Conservation (phyloP, 192 early-diverging fungal genomes). For the Cetraspora pellucida region DNA sequence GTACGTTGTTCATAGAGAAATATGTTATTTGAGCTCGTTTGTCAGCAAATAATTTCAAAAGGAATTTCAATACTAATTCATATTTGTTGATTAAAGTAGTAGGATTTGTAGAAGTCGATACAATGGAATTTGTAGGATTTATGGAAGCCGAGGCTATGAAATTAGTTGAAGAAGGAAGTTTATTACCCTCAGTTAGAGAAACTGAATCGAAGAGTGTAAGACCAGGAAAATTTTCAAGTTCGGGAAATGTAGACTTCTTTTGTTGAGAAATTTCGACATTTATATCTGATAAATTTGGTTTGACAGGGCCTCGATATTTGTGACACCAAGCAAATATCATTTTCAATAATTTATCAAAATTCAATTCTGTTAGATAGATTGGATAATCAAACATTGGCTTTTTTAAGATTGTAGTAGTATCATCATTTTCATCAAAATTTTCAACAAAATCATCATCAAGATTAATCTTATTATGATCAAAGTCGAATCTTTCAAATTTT, state of each 20-base stretch:
- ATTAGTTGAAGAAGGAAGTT: too few species aligned
- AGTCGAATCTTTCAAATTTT: too few species aligned
- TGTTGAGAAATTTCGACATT: background rate
- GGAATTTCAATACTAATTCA: background rate
- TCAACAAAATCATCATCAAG: too few species aligned
- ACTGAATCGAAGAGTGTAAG: background rate
- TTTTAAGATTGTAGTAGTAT: background rate
- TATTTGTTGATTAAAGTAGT: background rate
- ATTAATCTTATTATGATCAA: too few species aligned
- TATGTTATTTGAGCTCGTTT: background rate
- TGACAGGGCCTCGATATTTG: background rate
- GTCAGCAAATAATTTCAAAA: constrained; percentile 16
- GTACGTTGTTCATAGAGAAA: constrained; percentile 2
- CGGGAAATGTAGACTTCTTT: background rate
- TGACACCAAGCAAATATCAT: constrained; percentile 8
- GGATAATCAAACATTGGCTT: background rate
- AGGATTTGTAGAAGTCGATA: too few species aligned
- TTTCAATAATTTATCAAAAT: constrained; percentile 25
- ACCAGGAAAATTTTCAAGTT: background rate
- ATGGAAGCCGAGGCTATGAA: too few species aligned
- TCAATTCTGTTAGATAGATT: background rate
- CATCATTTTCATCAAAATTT: too few species aligned
- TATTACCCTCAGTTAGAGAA: too few species aligned
- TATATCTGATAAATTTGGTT: background rate
- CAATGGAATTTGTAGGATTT: too few species aligned